Conservation (phyloP, 1,284 basidiomycete genomes). For the Malassezia japonica region DNA sequence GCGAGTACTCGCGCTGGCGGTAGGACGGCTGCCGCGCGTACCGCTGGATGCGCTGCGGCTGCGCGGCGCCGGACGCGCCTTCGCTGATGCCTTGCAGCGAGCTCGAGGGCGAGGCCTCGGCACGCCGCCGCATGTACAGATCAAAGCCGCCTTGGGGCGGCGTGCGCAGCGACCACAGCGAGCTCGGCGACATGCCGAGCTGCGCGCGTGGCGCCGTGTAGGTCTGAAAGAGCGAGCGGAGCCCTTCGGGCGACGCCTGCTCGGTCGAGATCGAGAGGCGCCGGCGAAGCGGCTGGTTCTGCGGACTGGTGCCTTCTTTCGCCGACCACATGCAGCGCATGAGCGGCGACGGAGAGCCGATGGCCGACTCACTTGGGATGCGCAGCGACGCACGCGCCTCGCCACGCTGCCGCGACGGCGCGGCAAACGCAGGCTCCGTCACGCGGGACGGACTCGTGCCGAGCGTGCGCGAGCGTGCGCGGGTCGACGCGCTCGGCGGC, state of each 20-base stretch:
- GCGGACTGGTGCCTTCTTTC: not conserved
- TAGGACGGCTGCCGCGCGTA: slow-evolving; percentile 14
- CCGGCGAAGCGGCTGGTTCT: not conserved
- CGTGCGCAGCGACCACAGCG: slow-evolving; percentile 3
- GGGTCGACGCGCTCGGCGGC: not conserved
- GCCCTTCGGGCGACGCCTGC: not conserved
- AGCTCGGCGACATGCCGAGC: slow-evolving; percentile 3
- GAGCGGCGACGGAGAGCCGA: slow-evolving; percentile 1
- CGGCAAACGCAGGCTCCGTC: too few species aligned
- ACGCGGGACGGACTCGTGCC: too few species aligned
- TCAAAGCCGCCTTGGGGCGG: slow-evolving; percentile 10
- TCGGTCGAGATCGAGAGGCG: not conserved
- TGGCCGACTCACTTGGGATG: too few species aligned
- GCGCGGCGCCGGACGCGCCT: not conserved
- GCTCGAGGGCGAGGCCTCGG: not conserved
- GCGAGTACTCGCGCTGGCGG: slow-evolving; percentile 8
- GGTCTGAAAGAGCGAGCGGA: slow-evolving; percentile 9
- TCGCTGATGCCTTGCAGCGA: not conserved
- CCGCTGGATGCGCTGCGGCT: slow-evolving; percentile 11
- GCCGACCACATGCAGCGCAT: not conserved
- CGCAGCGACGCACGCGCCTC: too few species aligned
- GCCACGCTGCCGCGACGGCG: too few species aligned
- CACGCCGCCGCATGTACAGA: slow-evolving; percentile 6
- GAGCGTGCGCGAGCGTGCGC: too few species aligned
- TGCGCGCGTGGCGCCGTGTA: slow-evolving; percentile 1